Conservation (phyloP, 176 grass and related monocot species). For the Tillandsia leiboldiana region DNA sequence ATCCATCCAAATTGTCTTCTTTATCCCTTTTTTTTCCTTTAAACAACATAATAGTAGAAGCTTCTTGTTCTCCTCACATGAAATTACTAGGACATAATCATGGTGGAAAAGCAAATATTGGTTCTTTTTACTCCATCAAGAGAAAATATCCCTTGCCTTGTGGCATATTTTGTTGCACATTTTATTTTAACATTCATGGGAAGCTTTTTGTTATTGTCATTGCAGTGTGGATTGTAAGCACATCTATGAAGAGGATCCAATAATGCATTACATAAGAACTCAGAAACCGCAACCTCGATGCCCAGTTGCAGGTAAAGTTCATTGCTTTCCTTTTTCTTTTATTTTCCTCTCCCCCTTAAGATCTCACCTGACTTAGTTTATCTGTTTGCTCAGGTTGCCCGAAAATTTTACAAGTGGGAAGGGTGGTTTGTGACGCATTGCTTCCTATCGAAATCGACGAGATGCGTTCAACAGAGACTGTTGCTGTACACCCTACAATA, state of each 20-base stretch:
- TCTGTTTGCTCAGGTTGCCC: constrained; percentile 44
- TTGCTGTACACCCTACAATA: constrained; percentile 17
- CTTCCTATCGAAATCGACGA: constrained; percentile 76
- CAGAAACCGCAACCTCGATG: constrained; percentile 38
- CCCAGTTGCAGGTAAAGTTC: constrained; percentile 57
- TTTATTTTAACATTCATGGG: constrained; percentile 7
- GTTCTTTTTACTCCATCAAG: neutral
- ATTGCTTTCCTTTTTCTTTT: neutral
- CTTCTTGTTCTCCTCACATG: too few relatives aligned
- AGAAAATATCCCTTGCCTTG: neutral
- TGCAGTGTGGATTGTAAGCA: constrained; percentile 70
- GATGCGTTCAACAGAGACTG: constrained; percentile 25
- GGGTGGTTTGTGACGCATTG: constrained; percentile 45
- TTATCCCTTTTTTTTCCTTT: too few relatives aligned
- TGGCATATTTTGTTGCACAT: neutral
- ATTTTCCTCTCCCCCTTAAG: constrained; percentile 2
- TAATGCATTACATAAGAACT: constrained; percentile 48
- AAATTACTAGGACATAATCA: neutral
- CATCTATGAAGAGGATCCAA: constrained; percentile 62
- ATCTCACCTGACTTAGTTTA: constrained; percentile 1
- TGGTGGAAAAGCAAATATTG: neutral
- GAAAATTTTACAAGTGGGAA: constrained; percentile 34
- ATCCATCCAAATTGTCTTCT: neutral
- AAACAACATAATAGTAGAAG: too few relatives aligned
- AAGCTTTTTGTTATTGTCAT: constrained; percentile 8